Evolutionary conservation across 257 asterid genomes (phyloP).

Genomic region (Gentiana dahurica): DNA sequence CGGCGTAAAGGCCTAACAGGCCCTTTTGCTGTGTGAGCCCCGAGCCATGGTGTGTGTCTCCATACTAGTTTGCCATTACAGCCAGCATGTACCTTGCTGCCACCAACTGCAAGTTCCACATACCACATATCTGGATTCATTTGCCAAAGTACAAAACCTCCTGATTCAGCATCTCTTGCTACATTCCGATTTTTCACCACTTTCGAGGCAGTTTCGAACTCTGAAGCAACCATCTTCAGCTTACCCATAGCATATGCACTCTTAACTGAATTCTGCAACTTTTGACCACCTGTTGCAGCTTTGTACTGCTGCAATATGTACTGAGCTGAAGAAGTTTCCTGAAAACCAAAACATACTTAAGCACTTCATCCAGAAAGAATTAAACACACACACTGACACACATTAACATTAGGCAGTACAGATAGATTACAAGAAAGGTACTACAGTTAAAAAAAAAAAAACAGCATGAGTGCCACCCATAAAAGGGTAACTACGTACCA

Average conservation of each 20-base stretch:
- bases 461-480: not conserved
- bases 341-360: not conserved
- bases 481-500: not conserved
- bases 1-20: slow-evolving; percentile 88
- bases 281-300: slow-evolving; percentile 87
- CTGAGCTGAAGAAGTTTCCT: slow-evolving; percentile 93
- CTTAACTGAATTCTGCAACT: slow-evolving; percentile 50
- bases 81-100: slow-evolving; percentile 92
- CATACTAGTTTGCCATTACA: slow-evolving; percentile 93
- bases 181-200: slow-evolving; percentile 70
- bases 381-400: not conserved
- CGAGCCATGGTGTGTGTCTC: slow-evolving; percentile 99
- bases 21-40: slow-evolving; percentile 88
- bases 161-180: slow-evolving; percentile 68
- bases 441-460: not conserved
- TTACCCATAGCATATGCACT: slow-evolving; percentile 91
- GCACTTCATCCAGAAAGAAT: not conserved
- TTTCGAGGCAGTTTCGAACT: slow-evolving; percentile 78
- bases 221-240: slow-evolving; percentile 78
- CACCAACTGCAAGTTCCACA: slow-evolving; percentile 88
- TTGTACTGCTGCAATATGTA: slow-evolving; percentile 81
- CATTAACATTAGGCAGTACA: slow-evolving; percentile 1
- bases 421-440: not conserved
- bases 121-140: slow-evolving; percentile 94
- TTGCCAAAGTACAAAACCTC: slow-evolving; percentile 91